These are phyloP conservation scores for Talinum fruticosum DNA, from an alignment of 148 eudicot genomes.

Conservation along the genomic window DNA sequence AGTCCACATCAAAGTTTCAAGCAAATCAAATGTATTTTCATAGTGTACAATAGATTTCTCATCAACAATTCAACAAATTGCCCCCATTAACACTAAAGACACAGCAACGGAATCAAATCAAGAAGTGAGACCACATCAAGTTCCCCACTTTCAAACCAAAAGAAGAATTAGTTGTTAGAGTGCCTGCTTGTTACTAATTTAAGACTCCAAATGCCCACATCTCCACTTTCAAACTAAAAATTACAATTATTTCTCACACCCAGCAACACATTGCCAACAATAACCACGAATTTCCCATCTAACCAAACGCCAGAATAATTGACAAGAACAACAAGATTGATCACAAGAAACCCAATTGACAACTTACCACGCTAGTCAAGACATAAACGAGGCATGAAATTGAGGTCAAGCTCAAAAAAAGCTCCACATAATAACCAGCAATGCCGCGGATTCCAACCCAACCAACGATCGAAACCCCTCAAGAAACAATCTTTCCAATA, in stretches of 20 bases:
- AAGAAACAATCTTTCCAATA: slow-evolving; percentile 62
- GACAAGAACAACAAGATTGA: not conserved
- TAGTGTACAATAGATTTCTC: too few relatives aligned
- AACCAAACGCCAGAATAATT: not conserved
- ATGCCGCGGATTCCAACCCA: slow-evolving; percentile 66
- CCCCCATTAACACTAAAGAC: too few relatives aligned
- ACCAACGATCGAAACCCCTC: slow-evolving; percentile 55
- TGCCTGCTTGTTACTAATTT: not conserved
- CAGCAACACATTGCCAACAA: slow-evolving; percentile 1
- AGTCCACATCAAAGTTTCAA: not conserved
- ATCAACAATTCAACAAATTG: too few relatives aligned
- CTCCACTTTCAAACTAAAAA: not conserved
- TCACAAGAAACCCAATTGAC: not conserved
- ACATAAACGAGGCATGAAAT: slow-evolving; percentile 82
- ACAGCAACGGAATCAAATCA: not conserved
- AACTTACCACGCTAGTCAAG: slow-evolving; percentile 72
- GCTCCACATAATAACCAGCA: slow-evolving; percentile 94
- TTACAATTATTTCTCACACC: not conserved
- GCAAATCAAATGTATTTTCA: not conserved
- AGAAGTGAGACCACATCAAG: not conserved
- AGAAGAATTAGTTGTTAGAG: not conserved
- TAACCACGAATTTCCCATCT: not conserved
- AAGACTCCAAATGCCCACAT: not conserved
- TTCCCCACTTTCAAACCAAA: not conserved
- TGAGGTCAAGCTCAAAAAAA: slow-evolving; percentile 94